Conservation (phyloP, 805 yeast species). For the Millerozyma miso region DNA sequence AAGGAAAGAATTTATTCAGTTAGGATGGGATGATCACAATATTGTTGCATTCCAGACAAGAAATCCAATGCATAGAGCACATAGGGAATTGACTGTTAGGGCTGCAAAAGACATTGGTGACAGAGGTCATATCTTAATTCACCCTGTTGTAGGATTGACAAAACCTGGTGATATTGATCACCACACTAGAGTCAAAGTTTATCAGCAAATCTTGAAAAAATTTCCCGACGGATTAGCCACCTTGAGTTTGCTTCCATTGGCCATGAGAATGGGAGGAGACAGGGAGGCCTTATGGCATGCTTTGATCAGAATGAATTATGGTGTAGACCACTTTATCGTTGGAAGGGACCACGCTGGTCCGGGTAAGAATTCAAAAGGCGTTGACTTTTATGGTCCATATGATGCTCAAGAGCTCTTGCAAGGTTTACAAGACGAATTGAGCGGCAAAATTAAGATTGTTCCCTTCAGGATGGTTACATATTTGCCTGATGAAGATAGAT, state of each 20-base stretch:
- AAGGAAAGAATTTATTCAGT: conserved; percentile 73
- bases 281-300: conserved; percentile 99
- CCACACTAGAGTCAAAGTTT: conserved; percentile 94
- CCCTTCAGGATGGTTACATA: conserved; percentile 97
- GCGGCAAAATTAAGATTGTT: conserved; percentile 68
- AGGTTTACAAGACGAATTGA: conserved; percentile 68
- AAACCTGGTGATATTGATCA: conserved; percentile 98
- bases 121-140: conserved; percentile 71
- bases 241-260: conserved; percentile 82
- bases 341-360: conserved; percentile 99
- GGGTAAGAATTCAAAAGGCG: conserved; percentile 81
- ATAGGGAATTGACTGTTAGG: conserved; percentile 90
- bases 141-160: conserved; percentile 95
- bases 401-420: conserved; percentile 92
- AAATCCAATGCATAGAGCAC: conserved; percentile 99
- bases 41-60: conserved; percentile 97
- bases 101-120: conserved; percentile 94
- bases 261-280: conserved; percentile 99
- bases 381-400: conserved; percentile 93
- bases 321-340: conserved; percentile 94
- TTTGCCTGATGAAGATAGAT: conserved; percentile 90
- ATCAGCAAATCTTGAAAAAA: conserved; percentile 85
- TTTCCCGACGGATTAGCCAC: conserved; percentile 94
- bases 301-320: conserved; percentile 90
- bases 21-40: conserved; percentile 69